Evolutionary conservation across 2,329 filamentous ascomycete species (phyloP), one percentile per base, ranked within the genome.

Genomic region (Ophiosphaerella narmari): DNA sequence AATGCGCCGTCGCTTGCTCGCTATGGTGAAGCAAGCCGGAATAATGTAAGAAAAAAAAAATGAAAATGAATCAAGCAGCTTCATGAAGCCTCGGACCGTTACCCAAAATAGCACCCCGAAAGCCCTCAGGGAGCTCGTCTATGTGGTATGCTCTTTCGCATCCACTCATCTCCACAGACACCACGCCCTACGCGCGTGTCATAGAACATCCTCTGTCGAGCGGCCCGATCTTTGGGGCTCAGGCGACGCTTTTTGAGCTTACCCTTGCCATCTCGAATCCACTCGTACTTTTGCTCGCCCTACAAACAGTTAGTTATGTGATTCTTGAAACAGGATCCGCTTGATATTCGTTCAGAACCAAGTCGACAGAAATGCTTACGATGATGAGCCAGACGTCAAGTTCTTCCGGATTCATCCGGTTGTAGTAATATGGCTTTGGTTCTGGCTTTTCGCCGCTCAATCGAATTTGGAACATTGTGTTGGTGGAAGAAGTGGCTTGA

Each of bases 121-220:
- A 16, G 32, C 35, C 42, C n/a, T 24, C 21, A 39, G 14, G 42
- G 41, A 42, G 49, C 52, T 41, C 55, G 37, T 18, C 52, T 52
- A 36, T 35, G 36, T 13, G 58, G 54, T 26, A 62, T 46, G 38
- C 52, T 48, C 51, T 57, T 58, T 12, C 59, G 51, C 60, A 63
- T 63, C 59, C 60, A 63, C 26, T 63, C 60, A 21, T 63, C 60
- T 6, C 60, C 60, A 13, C 61, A 52, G 16, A 63, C 56, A 7
- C 52, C 57, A 43, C 62, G 51, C 3, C 59, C 57, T 12, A 55
- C 55, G 5, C 60, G 50, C 9, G 52, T 51, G 12, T 63, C 60
- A 39, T 58, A 63, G 41, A 63, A 62, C 39, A 50, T 43, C 21
- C 54, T 50, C 29, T 62, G 59, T 34, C 36, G 54, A 23, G 47